Evolutionary conservation across 2,329 filamentous ascomycete species (phyloP).

Genomic region (Colletotrichum filicis): DNA sequence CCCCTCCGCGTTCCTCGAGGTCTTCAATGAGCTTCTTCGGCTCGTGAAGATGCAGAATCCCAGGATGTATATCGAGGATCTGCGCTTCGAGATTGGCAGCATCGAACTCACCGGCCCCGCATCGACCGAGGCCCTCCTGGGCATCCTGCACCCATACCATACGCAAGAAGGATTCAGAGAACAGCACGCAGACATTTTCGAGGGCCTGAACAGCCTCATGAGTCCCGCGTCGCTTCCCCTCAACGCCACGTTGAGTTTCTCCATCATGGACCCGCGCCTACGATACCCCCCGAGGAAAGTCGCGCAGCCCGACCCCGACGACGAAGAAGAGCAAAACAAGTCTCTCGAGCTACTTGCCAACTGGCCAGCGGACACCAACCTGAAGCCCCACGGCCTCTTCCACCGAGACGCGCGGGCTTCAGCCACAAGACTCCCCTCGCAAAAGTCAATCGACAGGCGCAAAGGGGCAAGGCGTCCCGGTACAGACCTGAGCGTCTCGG

Average conservation of each 20-base stretch:
- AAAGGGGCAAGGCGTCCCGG: constrained; percentile 74
- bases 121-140: constrained; percentile 81
- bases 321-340: constrained; percentile 46
- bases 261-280: constrained; percentile 82
- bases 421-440: constrained; percentile 75
- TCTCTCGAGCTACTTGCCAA: constrained; percentile 70
- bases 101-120: constrained; percentile 73
- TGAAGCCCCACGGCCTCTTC: constrained; percentile 70
- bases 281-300: constrained; percentile 76
- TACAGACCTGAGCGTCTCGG: constrained; percentile 63
- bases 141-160: constrained; percentile 69
- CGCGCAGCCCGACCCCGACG: constrained; percentile 49
- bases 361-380: constrained; percentile 72
- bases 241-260: constrained; percentile 78
- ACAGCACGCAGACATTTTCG: constrained; percentile 60
- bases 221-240: constrained; percentile 77
- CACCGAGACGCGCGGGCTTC: constrained; percentile 72
- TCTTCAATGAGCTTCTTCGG: constrained; percentile 72
- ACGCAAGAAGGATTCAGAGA: constrained; percentile 46
- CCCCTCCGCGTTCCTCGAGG: constrained; percentile 79
- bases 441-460: constrained; percentile 84
- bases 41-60: constrained; percentile 70
- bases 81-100: constrained; percentile 74
- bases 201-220: constrained; percentile 66
- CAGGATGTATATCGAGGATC: constrained; percentile 71